Evolutionary conservation across 2,329 filamentous ascomycete genomes (phyloP), one percentile per base, ranked within the genome.

Genomic region (Pezicula carpinea): DNA sequence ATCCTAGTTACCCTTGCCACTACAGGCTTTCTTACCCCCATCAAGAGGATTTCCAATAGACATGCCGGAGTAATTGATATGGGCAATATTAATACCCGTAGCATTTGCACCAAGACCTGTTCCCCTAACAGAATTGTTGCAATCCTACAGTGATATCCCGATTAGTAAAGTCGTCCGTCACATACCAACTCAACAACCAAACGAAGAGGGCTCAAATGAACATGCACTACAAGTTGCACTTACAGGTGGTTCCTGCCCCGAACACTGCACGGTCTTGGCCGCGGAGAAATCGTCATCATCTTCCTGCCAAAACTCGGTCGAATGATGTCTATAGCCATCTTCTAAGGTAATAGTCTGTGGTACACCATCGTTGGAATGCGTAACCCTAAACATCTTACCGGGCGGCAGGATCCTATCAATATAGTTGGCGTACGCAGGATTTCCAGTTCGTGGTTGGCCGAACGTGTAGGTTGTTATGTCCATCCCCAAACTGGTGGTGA

Each of bases 391-490:
- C 36, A 48, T 48, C 19, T 43, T 48, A 17, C 46, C 39, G 15
- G 23, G n/a, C 5, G 39, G 46, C 8, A 48, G 26, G 13, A 39
- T 21, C 15, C 11, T 8, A 35, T 48, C 46, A 10, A 48, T 21
- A 6, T 32, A 33, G 21, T 44, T 26, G 15, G 46, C 46, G 32
- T 40, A 48, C 11, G 40, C 42, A 3, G 40, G 41, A 40, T 48
- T 44, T 15, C 41, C 46, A 10, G 40, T 48, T 40, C 46, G 46
- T 13, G 46, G 41, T 32, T 48, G 41, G 15, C 46, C 46, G 38
- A 48, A 48, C 14, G 46, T 48, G 15, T 48, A 48, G 17, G 46
- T 48, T 44, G 46, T 43, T 14, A 44, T 26, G 32, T 36, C 39
- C 39, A 48, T 18, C 5, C 46, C 46, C 11, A 39, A 13, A 15